A percentile compares a stretch with the other conserved stretches of the same genome.
phyloP scores from a whole-genome alignment of 2,329 filamentous ascomycete species.

The Cladosporium phlei region DNA sequence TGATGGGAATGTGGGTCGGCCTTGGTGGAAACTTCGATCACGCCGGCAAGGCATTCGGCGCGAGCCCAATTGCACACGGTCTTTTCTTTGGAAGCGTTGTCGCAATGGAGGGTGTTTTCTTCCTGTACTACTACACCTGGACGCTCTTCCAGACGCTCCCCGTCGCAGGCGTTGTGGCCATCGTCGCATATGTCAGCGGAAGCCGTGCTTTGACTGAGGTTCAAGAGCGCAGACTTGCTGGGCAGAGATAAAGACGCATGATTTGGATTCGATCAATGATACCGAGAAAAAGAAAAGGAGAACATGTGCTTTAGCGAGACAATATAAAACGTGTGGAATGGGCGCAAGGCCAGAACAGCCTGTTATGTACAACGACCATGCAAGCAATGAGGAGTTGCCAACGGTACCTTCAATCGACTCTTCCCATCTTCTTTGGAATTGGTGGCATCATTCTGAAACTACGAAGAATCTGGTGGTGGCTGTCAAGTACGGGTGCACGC shows the following conservation, averaged over 20 bases:
- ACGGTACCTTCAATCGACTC: too few relatives aligned
- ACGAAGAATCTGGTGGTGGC: too few relatives aligned
- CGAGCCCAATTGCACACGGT: conserved; percentile 73
- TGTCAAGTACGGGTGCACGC: too few relatives aligned
- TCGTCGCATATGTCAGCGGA: conserved; percentile 77
- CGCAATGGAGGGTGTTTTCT: conserved; percentile 85
- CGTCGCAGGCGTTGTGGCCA: conserved; percentile 61
- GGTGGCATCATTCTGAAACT: too few relatives aligned
- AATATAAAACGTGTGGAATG: not conserved
- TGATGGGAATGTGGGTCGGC: conserved; percentile 69
- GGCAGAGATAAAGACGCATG: conserved; percentile 49
- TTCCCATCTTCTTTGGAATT: too few relatives aligned
- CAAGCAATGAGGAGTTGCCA: too few relatives aligned
- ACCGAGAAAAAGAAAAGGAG: too few relatives aligned
- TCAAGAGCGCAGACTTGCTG: conserved; percentile 77
- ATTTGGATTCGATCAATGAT: too few relatives aligned
- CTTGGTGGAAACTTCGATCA: conserved; percentile 82
- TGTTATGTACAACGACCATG: conserved; percentile 1
- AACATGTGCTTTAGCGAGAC: conserved; percentile 4
- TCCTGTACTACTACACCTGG: conserved; percentile 89
- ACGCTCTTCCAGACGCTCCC: conserved; percentile 87
- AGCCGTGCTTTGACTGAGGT: conserved; percentile 89
- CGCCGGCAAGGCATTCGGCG: conserved; percentile 66
- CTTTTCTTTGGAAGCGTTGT: conserved; percentile 84
- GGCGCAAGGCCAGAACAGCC: not conserved